Base-by-base conservation (phyloP, 352 stramenopile species). In the Pythium aquatile region DNA sequence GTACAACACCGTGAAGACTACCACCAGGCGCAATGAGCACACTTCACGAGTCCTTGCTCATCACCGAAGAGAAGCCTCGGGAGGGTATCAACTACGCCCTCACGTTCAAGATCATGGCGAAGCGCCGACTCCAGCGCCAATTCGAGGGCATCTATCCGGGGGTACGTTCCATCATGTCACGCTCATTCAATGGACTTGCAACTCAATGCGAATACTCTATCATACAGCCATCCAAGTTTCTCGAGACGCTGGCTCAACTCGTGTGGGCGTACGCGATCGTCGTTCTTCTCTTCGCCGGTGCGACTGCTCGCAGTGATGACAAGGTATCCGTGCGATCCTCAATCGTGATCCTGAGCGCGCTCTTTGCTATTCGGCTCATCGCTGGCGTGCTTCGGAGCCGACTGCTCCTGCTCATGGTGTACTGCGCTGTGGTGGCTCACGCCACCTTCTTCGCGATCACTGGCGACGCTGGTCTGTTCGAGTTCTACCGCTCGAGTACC, bases 131-230 rank as follows among this genome's bases (percentile, higher is more conserved):
- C 26, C 63, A 76, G 24, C 66, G 73, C 0, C 66, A 70, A 26
- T 79, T 75, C 61, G 58, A 72, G 48, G 73, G 73, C 48, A 58
- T 79, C 11, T 79, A 79, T 56, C 61, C 54, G 2, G 61, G 52
- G 6, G 61, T 60, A 20, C 40, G 54, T 55, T 17, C 7, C 4
- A 16, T 6, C n/a, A n/a, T n/a, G n/a, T 14, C 37, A 14, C 32
- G 11, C 20, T 46, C 17, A 20, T 24, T 26, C 3, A 42, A 14
- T 28, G 53, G 30, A 32, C 47, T 44, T 42, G 5, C 33, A 29
- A 14, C 26, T 24, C 14, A 30, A 3, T 58, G 33, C 32, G 32
- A 35, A 35, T 58, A 16, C 11, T n/a, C 0, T 48, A n/a, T 61
- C 17, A 16, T 47, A 28, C 37, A 59, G 59, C 59, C 59, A 10